phyloP scores from a whole-genome alignment of 129 eudicot species.

The Arctium minus region DNA sequence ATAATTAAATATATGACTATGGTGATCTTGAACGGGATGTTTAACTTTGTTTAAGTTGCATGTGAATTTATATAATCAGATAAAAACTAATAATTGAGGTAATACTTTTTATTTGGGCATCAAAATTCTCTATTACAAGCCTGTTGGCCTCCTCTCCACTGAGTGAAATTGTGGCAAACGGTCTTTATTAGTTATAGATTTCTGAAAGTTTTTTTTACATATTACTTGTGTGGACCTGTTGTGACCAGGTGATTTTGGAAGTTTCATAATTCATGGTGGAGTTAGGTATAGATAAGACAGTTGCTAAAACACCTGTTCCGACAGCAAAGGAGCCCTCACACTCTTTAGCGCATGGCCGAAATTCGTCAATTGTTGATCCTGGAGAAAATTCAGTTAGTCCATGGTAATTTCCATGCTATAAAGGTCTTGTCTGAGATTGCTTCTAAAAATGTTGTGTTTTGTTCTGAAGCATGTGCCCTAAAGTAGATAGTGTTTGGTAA shows the following conservation, averaged over 20 bases:
- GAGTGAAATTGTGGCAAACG: background rate
- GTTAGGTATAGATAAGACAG: slow-evolving; percentile 41
- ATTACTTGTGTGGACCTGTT: background rate
- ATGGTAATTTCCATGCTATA: slow-evolving; percentile 42
- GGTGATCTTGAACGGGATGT: background rate
- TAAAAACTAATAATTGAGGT: background rate
- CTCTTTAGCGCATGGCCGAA: slow-evolving; percentile 33
- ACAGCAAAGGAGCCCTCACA: slow-evolving; percentile 30
- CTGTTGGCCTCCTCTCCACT: slow-evolving; percentile 5
- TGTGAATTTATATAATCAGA: background rate
- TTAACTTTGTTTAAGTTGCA: background rate
- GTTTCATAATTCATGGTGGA: slow-evolving; percentile 68
- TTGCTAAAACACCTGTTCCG: slow-evolving; percentile 23
- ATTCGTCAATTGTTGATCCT: slow-evolving; percentile 29
- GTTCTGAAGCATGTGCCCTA: background rate
- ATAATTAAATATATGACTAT: background rate
- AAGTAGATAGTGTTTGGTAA: background rate
- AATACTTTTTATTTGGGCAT: slow-evolving; percentile 2
- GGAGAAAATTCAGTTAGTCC: slow-evolving; percentile 50
- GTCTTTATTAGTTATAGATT: slow-evolving; percentile 5
- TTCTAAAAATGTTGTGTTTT: background rate
- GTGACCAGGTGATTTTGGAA: slow-evolving; percentile 80
- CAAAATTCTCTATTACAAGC: background rate
- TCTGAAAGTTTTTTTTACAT: background rate
- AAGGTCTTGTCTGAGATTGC: background rate